Evolutionary conservation across 768 basidiomycete species (phyloP).

Genomic region (Suillus discolor): DNA sequence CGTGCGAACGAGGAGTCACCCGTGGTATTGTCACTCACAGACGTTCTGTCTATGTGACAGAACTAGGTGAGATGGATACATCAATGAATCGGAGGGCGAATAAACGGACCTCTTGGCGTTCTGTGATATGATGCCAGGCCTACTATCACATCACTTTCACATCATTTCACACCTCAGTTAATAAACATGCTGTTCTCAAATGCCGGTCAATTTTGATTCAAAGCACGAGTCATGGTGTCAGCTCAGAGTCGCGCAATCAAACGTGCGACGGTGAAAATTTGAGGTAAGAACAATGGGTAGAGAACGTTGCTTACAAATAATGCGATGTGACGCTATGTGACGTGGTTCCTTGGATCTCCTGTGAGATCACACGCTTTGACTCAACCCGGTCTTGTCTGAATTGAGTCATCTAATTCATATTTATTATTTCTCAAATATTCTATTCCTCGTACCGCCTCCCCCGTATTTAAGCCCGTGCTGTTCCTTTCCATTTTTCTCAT

Average conservation of each 20-base stretch:
- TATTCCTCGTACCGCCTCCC: slow-evolving; percentile 37
- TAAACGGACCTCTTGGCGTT: slow-evolving; percentile 2
- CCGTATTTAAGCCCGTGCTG: slow-evolving; percentile 35
- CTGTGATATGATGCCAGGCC: not conserved
- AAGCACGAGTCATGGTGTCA: not conserved
- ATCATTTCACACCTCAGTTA: not conserved
- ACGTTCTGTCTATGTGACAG: not conserved
- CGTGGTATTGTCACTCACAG: slow-evolving; percentile 1
- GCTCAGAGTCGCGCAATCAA: slow-evolving; percentile 13
- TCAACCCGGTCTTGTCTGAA: slow-evolving; percentile 27
- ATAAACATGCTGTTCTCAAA: not conserved
- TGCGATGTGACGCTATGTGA: slow-evolving; percentile 5
- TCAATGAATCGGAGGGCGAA: not conserved
- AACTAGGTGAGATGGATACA: not conserved
- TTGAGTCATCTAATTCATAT: slow-evolving; percentile 34
- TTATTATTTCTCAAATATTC: slow-evolving; percentile 37
- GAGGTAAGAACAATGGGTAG: not conserved
- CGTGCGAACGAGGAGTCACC: slow-evolving; percentile 1
- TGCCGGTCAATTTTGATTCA: no score
- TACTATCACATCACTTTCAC: not conserved
- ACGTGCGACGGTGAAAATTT: no score
- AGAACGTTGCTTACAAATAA: not conserved
- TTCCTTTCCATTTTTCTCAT: slow-evolving; percentile 24
- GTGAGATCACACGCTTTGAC: slow-evolving; percentile 12
- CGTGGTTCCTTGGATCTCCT: slow-evolving; percentile 8